Evolutionary conservation across 148 eudicot genomes (phyloP), one percentile per base, ranked within the genome.

Genomic region (Arbutus unedo): DNA sequence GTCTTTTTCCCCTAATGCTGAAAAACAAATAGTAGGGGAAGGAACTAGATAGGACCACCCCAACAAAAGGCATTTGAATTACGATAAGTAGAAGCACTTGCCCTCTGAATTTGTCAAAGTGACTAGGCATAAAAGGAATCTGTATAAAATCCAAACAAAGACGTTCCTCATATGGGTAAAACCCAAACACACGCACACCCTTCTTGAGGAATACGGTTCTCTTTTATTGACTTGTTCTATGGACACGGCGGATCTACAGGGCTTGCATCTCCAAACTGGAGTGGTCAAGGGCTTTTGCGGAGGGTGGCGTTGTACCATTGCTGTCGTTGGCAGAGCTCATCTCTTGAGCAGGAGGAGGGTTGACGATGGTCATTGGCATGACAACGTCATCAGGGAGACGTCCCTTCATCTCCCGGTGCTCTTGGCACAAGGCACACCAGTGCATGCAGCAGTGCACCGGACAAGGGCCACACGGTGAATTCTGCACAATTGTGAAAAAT

Each of bases 371-470:
- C 93, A 87, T 90, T 45, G 92, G 88, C 76, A 62, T 79, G 78
- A 57, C 88, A 49, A 78, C 14, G n/a, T 89, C 88, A 70, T 94
- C 96, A 7, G 98, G 84, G 13, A 95, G 91, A 60, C 93, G 98
- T 19, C 86, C 66, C 77, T 91, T 95, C 98, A 95, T 90, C 88
- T 95, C 98, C 85, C 98, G 80, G 87, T 95, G 98, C 89, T 95
- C 98, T 84, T 95, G 98, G 91, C 98, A 95, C 78, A 95, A 75
- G 18, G 98, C 98, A 85, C 98, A 95, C 93, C 94, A 93, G 84
- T 95, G 98, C 92, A 95, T 77, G 89, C 98, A 95, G 88, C 98
- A 94, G 82, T 95, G 98, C 87, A 94, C 98, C 83, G 89, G 23
- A 84, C 96, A 95, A 41, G 98, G 95, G 57, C 91, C 95, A 74